A percentile compares a stretch with the other conserved stretches of the same genome.
Conservation (phyloP, 2,329 filamentous ascomycete genomes). For the Nannizziopsis arthrosporioides region DNA sequence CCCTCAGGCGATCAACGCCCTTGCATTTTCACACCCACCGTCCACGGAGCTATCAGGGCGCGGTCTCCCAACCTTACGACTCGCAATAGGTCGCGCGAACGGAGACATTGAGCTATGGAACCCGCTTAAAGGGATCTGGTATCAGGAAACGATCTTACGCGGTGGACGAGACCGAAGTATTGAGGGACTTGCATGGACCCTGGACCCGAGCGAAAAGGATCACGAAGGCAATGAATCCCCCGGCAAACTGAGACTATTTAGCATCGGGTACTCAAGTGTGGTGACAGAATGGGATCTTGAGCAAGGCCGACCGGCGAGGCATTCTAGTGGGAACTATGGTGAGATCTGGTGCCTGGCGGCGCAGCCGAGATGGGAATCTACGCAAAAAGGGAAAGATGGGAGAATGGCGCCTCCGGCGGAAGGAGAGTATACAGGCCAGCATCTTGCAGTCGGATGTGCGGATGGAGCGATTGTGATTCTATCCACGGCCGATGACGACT, state of each 20-base stretch:
- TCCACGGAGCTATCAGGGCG: constrained; percentile 36
- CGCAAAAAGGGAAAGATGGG: constrained; percentile 27
- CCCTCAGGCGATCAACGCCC: constrained; percentile 80
- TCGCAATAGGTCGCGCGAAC: constrained; percentile 85
- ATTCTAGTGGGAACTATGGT: constrained; percentile 83
- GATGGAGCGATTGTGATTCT: constrained; percentile 83
- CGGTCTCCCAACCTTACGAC: constrained; percentile 51
- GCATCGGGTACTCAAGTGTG: constrained; percentile 83
- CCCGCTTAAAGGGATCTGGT: constrained; percentile 67
- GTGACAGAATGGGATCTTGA: constrained; percentile 92
- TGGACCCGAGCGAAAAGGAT: constrained; percentile 59
- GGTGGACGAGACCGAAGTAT: constrained; percentile 78
- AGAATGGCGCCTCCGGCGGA: constrained; percentile 26
- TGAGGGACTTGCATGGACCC: constrained; percentile 84
- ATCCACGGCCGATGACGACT: constrained; percentile 70
- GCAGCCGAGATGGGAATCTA: constrained; percentile 52
- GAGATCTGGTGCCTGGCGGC: constrained; percentile 94
- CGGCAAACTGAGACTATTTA: constrained; percentile 78
- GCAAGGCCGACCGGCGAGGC: constrained; percentile 62
- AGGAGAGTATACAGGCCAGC: constrained; percentile 40
- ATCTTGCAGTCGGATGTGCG: constrained; percentile 77
- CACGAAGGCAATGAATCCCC: constrained; percentile 48
- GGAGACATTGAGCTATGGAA: constrained; percentile 99
- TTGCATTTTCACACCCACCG: constrained; percentile 77
- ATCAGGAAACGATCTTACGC: constrained; percentile 74